A percentile compares a stretch with the other conserved stretches of the same genome.
Evolutionary conservation across 305 asterid species (phyloP).

Genomic region (Fraxinus baroniana): DNA sequence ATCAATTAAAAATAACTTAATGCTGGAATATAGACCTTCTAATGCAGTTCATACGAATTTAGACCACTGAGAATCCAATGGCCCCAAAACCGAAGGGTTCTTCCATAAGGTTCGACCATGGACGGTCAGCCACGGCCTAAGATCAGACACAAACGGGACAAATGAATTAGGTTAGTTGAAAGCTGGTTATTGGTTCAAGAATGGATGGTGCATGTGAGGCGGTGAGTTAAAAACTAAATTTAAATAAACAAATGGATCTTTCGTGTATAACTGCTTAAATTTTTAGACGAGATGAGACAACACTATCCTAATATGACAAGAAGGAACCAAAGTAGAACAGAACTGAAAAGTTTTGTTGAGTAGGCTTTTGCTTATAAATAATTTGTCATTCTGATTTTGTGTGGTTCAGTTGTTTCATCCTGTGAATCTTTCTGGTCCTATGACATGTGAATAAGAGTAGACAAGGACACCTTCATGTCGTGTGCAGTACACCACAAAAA

Average conservation of each 20-base stretch:
- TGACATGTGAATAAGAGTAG: conserved; percentile 12
- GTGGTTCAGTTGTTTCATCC: conserved; percentile 8
- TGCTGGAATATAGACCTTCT: background rate
- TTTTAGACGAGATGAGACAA: background rate
- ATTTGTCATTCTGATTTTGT: conserved; percentile 17
- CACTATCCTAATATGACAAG: background rate
- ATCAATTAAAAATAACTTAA: conserved; percentile 5
- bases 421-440: conserved; percentile 9
- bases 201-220: background rate
- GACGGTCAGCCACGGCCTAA: background rate
- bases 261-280: background rate
- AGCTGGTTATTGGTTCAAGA: background rate
- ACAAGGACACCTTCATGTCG: conserved; percentile 9
- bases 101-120: background rate
- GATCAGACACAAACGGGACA: background rate
- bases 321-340: conserved; percentile 4
- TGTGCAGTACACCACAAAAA: background rate
- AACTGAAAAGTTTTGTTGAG: conserved; percentile 21
- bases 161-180: background rate
- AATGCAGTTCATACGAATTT: background rate
- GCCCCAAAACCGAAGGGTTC: background rate
- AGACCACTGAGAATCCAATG: background rate
- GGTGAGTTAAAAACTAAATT: background rate
- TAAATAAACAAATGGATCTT: too few species aligned
- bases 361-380: conserved; percentile 16